phyloP scores from a whole-genome alignment of 177 flowering plant species.

The Vitis hybrid region DNA sequence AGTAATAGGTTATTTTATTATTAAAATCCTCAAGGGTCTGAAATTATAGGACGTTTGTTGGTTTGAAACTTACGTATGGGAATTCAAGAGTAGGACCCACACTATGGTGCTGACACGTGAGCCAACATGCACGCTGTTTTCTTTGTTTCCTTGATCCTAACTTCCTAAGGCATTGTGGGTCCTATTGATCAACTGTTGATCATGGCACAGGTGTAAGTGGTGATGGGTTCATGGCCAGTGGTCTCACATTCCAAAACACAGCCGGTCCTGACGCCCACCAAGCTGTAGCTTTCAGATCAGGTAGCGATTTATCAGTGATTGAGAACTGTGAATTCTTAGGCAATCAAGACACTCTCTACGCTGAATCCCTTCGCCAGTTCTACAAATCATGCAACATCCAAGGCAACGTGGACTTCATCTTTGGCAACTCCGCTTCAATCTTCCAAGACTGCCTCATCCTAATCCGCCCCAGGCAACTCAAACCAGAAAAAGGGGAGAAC shows the following conservation, averaged over 20 bases:
- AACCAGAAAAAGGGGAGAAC: slow-evolving; percentile 58
- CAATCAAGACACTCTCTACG: slow-evolving; percentile 87
- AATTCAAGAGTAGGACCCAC: background rate
- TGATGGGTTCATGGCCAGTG: slow-evolving; percentile 86
- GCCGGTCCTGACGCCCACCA: slow-evolving; percentile 84
- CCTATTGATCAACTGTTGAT: background rate
- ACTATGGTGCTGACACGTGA: too few relatives aligned
- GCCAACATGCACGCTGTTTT: too few relatives aligned
- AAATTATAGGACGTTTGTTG: background rate
- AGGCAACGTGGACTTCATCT: slow-evolving; percentile 87
- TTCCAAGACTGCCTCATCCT: slow-evolving; percentile 61
- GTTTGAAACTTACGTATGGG: background rate
- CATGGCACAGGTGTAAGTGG: slow-evolving; percentile 56
- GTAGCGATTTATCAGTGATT: slow-evolving; percentile 63
- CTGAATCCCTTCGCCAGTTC: slow-evolving; percentile 69
- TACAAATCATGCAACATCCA: slow-evolving; percentile 62
- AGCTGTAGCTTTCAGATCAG: slow-evolving; percentile 82
- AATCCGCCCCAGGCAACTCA: slow-evolving; percentile 48
- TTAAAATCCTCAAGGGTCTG: too few relatives aligned
- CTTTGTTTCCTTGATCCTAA: too few relatives aligned
- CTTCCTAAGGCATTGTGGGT: too few relatives aligned
- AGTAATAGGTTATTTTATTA: too few relatives aligned
- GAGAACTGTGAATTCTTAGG: slow-evolving; percentile 77
- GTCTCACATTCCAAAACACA: slow-evolving; percentile 69
- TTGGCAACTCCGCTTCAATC: slow-evolving; percentile 72